A percentile compares a stretch with the other conserved stretches of the same genome.
Evolutionary conservation across 1,139 yeast species (phyloP).

Genomic region (Yamadazyma jaroonii): DNA sequence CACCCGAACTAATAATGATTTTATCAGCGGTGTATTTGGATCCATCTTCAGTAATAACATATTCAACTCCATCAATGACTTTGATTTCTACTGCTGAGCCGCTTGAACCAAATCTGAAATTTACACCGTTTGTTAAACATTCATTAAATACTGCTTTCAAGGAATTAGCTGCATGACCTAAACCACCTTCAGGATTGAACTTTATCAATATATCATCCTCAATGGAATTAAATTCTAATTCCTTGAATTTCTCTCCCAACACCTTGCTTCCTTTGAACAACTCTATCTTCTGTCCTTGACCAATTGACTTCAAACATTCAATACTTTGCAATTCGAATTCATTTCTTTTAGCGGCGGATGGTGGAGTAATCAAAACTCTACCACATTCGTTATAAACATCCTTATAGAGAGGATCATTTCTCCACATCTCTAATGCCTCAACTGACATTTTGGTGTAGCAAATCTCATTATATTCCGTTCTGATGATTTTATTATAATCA

Average conservation of each 20-base stretch:
- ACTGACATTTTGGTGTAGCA: slow-evolving; percentile 35
- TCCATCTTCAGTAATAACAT: slow-evolving; percentile 20
- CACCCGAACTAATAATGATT: slow-evolving; percentile 29
- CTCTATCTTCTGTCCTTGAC: slow-evolving; percentile 24
- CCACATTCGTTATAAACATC: slow-evolving; percentile 36
- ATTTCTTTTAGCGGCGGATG: slow-evolving; percentile 20
- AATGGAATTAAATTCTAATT: slow-evolving; percentile 22
- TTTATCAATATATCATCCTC: slow-evolving; percentile 11
- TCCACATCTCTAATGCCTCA: slow-evolving; percentile 41
- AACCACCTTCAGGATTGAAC: slow-evolving; percentile 26
- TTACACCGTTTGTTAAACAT: slow-evolving; percentile 24
- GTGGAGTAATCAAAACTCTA: slow-evolving; percentile 19
- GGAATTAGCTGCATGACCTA: slow-evolving; percentile 29
- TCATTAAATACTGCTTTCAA: slow-evolving; percentile 20
- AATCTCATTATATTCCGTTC: slow-evolving; percentile 37
- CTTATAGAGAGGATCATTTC: slow-evolving; percentile 27
- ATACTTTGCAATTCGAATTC: slow-evolving; percentile 31
- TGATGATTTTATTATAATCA: slow-evolving; percentile 47
- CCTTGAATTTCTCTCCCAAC: slow-evolving; percentile 22
- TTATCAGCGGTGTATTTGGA: slow-evolving; percentile 22
- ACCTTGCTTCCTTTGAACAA: slow-evolving; percentile 22
- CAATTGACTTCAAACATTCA: slow-evolving; percentile 25
- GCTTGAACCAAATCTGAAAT: slow-evolving; percentile 25
- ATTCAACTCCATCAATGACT: slow-evolving; percentile 10
- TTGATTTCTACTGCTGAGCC: slow-evolving; percentile 17